These are phyloP conservation scores for Tricholoma sp. DNA, from an alignment of 768 basidiomycete genomes.

Conservation along the genomic window DNA sequence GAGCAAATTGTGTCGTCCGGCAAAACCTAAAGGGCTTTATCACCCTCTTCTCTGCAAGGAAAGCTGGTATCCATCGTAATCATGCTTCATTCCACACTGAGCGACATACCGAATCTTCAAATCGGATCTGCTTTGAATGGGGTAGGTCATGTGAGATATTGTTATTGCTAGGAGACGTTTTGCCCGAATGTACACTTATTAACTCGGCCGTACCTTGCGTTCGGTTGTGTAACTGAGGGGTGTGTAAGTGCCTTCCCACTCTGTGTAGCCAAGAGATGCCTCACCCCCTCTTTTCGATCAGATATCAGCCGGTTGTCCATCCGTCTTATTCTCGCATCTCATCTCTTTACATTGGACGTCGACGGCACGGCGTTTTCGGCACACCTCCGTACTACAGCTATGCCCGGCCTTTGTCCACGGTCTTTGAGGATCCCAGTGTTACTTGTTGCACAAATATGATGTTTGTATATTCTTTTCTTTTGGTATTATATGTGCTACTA, in stretches of 20 bases:
- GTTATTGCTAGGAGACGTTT: neutral
- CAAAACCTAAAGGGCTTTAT: neutral
- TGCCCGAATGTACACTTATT: neutral
- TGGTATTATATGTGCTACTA: neutral
- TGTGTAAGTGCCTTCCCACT: neutral
- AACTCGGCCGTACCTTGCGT: neutral
- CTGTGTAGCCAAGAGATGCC: neutral
- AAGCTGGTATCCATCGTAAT: neutral
- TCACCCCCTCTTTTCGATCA: conserved; percentile 7
- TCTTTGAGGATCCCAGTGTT: neutral
- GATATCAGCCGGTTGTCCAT: neutral
- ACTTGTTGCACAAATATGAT: neutral
- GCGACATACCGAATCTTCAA: neutral
- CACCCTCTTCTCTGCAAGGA: neutral
- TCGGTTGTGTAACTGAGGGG: neutral
- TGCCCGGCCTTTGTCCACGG: neutral
- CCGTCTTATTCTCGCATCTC: neutral
- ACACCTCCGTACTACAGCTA: neutral
- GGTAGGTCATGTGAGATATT: neutral
- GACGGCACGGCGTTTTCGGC: neutral
- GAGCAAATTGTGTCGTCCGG: neutral
- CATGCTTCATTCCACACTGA: neutral
- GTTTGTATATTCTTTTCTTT: neutral
- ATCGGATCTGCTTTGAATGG: neutral
- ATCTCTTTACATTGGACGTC: neutral